A percentile compares a stretch with the other conserved stretches of the same genome.
These are phyloP conservation scores for Bruguiera parviflora DNA, from an alignment of 345 rosid species.

Conservation along the genomic window DNA sequence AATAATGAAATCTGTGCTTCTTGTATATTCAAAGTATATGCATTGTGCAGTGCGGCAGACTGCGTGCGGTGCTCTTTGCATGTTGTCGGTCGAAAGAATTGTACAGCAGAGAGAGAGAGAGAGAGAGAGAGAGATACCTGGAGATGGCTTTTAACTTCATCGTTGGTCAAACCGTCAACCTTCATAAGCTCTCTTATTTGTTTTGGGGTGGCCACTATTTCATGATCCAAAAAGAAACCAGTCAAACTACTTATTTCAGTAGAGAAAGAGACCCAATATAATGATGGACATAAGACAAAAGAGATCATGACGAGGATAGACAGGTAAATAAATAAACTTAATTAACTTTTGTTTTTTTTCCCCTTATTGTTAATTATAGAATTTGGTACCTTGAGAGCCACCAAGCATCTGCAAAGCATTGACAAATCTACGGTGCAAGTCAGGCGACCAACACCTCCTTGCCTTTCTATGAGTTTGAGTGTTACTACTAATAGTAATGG, in stretches of 20 bases:
- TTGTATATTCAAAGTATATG: conserved; percentile 14
- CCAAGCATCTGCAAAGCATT: conserved; percentile 98
- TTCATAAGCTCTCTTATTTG: conserved; percentile 98
- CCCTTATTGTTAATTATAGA: background rate
- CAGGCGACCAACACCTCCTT: conserved; percentile 99
- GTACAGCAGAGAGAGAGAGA: conserved; percentile 1
- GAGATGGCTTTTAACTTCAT: conserved; percentile 99
- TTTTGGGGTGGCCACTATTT: conserved; percentile 91
- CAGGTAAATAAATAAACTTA: too few relatives aligned
- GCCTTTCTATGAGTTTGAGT: conserved; percentile 78
- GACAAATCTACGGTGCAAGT: conserved; percentile 91
- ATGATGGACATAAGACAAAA: background rate
- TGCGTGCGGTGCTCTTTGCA: conserved; percentile 14
- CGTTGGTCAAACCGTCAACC: conserved; percentile 99
- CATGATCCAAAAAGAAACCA: conserved; percentile 18
- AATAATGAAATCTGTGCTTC: background rate
- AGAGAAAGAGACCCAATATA: background rate
- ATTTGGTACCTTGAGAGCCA: conserved; percentile 82
- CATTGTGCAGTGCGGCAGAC: conserved; percentile 9
- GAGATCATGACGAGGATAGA: background rate
- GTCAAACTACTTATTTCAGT: background rate
- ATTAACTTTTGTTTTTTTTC: background rate
- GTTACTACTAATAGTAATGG: conserved; percentile 6
- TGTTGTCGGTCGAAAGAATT: conserved; percentile 13
- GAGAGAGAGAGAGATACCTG: conserved; percentile 54